Evolutionary conservation across 495 filamentous ascomycete genomes (phyloP), one percentile per base, ranked within the genome.

Genomic region (Copromyces sp.): DNA sequence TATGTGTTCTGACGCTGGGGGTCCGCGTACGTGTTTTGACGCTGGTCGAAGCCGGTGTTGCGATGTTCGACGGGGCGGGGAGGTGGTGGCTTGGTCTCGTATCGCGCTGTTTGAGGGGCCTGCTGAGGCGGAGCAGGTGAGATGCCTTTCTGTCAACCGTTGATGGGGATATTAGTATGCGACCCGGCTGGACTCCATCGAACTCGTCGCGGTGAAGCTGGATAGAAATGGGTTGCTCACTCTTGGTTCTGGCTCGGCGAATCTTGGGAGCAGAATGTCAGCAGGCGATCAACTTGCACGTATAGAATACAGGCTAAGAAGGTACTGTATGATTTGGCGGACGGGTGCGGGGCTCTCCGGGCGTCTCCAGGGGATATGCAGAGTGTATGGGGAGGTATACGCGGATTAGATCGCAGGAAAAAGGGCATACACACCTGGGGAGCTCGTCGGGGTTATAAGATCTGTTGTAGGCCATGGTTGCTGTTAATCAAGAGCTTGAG

Each of bases 361-460:
- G 72, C 53, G 73, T 70, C 47, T 59, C 47, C 47, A 20, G 41
- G 9, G 44, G 70, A 65, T 47, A 70, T 73, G 79, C 68, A 71
- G 71, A 75, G 73, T 59, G 75, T 73, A 72, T 72, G 75, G 76
- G 74, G 68, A 47, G 68, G 71, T 68, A 29, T 70, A 73, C 69
- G 53, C n/a, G 53, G 53, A 16, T 9, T 17, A 65, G 11, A 29
- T 37, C 14, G 53, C 53, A 17, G 29, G 53, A 9, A 65, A 32
- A 65, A 35, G 53, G 38, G 37, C 47, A 20, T 29, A 90, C 94
- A 89, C 85, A 97, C 91, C 94, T 93, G 81, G 95, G 95, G 73
- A 99, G 89, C 82, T 94, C 93, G 84, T 99, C 96, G n/a, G 95
- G 95, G 78, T 99, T 98, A 83, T 92, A 94, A 53, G 88, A 87